Evolutionary conservation across 176 grass and related monocot genomes (phyloP).

Genomic region (Oryza meridionalis): DNA sequence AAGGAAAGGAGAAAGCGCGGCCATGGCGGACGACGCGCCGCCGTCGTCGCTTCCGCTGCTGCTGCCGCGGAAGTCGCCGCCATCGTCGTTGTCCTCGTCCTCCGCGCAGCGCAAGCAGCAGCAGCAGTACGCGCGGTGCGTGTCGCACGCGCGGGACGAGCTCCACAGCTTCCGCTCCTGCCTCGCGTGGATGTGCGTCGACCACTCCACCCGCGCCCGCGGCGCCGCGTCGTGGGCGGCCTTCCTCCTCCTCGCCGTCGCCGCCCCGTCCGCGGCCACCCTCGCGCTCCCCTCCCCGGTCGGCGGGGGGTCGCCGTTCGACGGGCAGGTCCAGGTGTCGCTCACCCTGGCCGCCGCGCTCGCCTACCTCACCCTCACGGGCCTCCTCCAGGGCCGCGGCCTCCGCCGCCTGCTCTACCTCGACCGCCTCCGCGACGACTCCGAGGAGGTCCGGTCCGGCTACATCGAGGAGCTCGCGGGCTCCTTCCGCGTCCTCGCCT

Average conservation of each 20-base stretch:
- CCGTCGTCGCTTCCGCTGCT: not conserved
- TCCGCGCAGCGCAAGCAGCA: not conserved
- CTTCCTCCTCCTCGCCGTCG: conserved; percentile 54
- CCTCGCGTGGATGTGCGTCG: conserved; percentile 70
- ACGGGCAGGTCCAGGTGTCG: conserved; percentile 62
- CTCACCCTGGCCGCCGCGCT: conserved; percentile 48
- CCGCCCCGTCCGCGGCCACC: conserved; percentile 13
- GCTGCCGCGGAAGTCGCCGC: not conserved
- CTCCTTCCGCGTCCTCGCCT: conserved; percentile 64
- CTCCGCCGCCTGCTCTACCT: conserved; percentile 73
- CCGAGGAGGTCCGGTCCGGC: conserved; percentile 49
- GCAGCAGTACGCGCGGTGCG: conserved; percentile 31
- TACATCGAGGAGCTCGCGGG: conserved; percentile 58
- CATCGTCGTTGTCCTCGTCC: not conserved
- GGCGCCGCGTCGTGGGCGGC: conserved; percentile 44
- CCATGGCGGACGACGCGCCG: conserved; percentile 38
- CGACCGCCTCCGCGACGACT: conserved; percentile 63
- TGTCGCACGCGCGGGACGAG: conserved; percentile 54
- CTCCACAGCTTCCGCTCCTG: conserved; percentile 56
- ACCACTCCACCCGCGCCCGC: conserved; percentile 41
- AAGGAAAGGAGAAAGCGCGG: not conserved
- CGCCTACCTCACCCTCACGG: conserved; percentile 50
- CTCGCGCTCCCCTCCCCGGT: not conserved
- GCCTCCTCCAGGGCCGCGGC: conserved; percentile 34
- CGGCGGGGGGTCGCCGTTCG: conserved; percentile 24